Conservation (phyloP, 2,329 filamentous ascomycete genomes). For the Colletotrichum sidae region DNA sequence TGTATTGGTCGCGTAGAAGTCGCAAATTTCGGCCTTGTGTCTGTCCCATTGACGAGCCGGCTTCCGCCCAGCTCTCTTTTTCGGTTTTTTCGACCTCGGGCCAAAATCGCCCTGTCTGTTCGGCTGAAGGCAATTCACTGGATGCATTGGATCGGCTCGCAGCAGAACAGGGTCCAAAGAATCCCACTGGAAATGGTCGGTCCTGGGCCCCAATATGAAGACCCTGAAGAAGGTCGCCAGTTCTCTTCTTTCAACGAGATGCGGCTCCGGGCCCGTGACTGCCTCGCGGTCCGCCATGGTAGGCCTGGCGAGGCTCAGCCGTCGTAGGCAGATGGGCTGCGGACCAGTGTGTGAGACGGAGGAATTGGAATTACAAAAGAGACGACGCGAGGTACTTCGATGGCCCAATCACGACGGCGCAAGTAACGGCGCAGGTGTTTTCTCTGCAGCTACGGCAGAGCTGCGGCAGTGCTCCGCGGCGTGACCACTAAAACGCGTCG, state of each 20-base stretch:
- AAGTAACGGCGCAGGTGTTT: background rate
- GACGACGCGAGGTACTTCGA: slow-evolving; percentile 1
- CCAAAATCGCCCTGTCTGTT: no score
- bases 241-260: no score
- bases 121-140: no score
- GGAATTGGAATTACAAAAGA: slow-evolving; percentile 6
- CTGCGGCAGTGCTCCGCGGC: no score
- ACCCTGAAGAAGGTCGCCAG: no score
- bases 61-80: background rate
- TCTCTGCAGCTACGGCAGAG: no score
- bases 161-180: no score
- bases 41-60: background rate
- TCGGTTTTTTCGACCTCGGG: background rate
- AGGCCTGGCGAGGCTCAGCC: slow-evolving; percentile 12
- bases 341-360: background rate
- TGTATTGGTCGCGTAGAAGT: slow-evolving; percentile 2
- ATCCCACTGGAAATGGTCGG: no score
- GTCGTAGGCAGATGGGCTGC: slow-evolving; percentile 10
- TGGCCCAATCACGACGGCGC: slow-evolving; percentile 6
- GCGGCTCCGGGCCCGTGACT: background rate
- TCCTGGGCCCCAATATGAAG: no score
- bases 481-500: slow-evolving; percentile 1
- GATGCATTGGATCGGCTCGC: no score
- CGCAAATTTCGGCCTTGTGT: background rate
- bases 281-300: background rate